Base-by-base conservation (phyloP, 2,329 filamentous ascomycete species). In the Aspergillus proliferans region DNA sequence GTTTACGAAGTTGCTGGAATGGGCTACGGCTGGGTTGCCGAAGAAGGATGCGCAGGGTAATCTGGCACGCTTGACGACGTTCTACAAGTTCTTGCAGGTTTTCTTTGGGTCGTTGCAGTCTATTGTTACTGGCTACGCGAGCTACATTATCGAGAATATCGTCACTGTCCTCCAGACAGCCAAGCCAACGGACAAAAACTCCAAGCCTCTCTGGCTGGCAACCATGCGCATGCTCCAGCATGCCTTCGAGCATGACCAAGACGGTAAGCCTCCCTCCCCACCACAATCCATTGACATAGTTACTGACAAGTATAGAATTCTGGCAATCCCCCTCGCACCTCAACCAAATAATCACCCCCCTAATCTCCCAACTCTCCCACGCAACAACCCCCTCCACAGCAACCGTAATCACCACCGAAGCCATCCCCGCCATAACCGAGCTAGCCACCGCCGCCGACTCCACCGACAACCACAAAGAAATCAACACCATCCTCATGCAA, bases 281-380 rank as follows among this genome's bases (percentile, higher is more conserved):
- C 1, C 2, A 33, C 4, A 19, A 34, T 19, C 7, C 30, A 14
- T 12, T 14, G 22, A 14, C 33, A 36, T 6, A 9, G 45, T 48
- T 60, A 58, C 52, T 47, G 48, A 50, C 18, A 30, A 44, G 24
- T 18, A 22, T 39, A 71, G 79, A 90, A 68, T 97, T 95, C 75
- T 97, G 91, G 91, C 90, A 95, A 76, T 83, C 87, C 0, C 92
- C 93, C 0, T 80, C 87, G 0, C 91, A 96, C 71, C 95, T 96
- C 63, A 77, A 78, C 49, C 81, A 81, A 24, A 83, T 96, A 36
- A 81, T 83, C 12, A 75, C 78, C 0, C 82, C 86, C 2, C 76
- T 97, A 26, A 78, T 88, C 53, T 73, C 77, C 21, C 88, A 94
- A 58, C 82, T 89, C 56, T 73, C 59, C 45, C 72, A 69, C 48